These are phyloP conservation scores for Gossypium turneri DNA, from an alignment of 345 rosid species.

Conservation along the genomic window DNA sequence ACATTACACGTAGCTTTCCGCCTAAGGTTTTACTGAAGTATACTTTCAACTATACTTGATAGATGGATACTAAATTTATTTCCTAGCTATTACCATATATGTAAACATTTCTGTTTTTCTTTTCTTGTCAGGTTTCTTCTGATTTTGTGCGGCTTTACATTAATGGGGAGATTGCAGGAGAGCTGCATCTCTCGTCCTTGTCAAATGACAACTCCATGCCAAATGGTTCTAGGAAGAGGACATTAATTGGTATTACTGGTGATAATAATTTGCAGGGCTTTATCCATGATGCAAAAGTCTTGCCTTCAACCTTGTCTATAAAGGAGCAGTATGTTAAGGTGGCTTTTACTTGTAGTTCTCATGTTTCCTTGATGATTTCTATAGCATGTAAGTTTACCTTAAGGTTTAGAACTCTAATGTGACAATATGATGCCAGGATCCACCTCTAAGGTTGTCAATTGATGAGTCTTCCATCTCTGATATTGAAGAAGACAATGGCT, in stretches of 20 bases:
- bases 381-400: neutral
- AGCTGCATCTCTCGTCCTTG: conserved; percentile 39
- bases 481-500: conserved; percentile 61
- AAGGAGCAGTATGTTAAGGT: conserved; percentile 48
- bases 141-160: conserved; percentile 49
- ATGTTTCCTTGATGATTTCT: conserved; percentile 15
- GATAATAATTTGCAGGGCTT: conserved; percentile 55
- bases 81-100: conserved; percentile 1
- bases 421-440: conserved; percentile 45
- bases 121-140: conserved; percentile 41
- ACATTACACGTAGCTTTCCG: neutral
- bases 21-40: neutral
- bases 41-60: neutral
- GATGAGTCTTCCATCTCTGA: conserved; percentile 54
- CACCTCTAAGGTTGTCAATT: conserved; percentile 58
- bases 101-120: neutral
- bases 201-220: conserved; percentile 26
- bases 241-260: conserved; percentile 39
- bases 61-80: neutral
- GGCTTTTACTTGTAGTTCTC: conserved; percentile 10
- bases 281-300: conserved; percentile 45
- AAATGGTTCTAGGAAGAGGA: conserved; percentile 34
- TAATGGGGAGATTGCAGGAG: conserved; percentile 55
- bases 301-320: conserved; percentile 36
- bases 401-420: neutral